Evolutionary conservation across 805 yeast species (phyloP).

Genomic region (Kuraishia hungarica): DNA sequence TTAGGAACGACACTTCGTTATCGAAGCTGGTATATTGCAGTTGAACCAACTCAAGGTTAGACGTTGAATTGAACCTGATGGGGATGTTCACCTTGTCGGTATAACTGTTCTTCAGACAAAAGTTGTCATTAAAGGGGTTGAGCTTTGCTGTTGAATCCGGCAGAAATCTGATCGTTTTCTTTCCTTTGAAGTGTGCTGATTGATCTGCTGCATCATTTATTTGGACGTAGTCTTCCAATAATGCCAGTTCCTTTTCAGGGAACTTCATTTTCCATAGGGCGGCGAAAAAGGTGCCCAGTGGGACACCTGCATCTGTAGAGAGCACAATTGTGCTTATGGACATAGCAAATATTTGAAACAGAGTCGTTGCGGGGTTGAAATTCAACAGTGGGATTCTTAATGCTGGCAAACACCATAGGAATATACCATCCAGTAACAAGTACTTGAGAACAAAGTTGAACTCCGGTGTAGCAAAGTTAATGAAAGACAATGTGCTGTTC

Average conservation of each 20-base stretch:
- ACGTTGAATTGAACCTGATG: slow-evolving; percentile 71
- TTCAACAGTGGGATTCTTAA: slow-evolving; percentile 69
- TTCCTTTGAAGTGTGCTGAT: slow-evolving; percentile 68
- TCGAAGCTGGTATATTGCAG: slow-evolving; percentile 52
- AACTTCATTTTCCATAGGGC: slow-evolving; percentile 11
- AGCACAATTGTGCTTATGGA: slow-evolving; percentile 45
- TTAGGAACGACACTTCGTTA: slow-evolving; percentile 34
- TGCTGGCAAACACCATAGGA: slow-evolving; percentile 62
- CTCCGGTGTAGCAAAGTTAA: slow-evolving; percentile 35
- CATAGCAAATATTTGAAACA: slow-evolving; percentile 36
- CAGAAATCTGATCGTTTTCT: slow-evolving; percentile 67
- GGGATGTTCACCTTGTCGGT: slow-evolving; percentile 44
- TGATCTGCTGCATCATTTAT: slow-evolving; percentile 31
- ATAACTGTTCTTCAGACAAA: slow-evolving; percentile 43
- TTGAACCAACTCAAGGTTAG: slow-evolving; percentile 60
- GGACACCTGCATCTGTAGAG: slow-evolving; percentile 40
- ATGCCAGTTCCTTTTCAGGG: slow-evolving; percentile 22
- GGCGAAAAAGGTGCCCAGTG: slow-evolving; percentile 24
- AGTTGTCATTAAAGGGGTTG: slow-evolving; percentile 62
- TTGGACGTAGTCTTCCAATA: slow-evolving; percentile 23
- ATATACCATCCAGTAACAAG: slow-evolving; percentile 61
- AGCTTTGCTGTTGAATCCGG: slow-evolving; percentile 87
- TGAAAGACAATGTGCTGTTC: slow-evolving; percentile 15
- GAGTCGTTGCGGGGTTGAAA: slow-evolving; percentile 49
- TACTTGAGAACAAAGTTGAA: slow-evolving; percentile 63